These are phyloP conservation scores for Stylosanthes scabra DNA, from an alignment of 331 rosid genomes.

Conservation along the genomic window DNA sequence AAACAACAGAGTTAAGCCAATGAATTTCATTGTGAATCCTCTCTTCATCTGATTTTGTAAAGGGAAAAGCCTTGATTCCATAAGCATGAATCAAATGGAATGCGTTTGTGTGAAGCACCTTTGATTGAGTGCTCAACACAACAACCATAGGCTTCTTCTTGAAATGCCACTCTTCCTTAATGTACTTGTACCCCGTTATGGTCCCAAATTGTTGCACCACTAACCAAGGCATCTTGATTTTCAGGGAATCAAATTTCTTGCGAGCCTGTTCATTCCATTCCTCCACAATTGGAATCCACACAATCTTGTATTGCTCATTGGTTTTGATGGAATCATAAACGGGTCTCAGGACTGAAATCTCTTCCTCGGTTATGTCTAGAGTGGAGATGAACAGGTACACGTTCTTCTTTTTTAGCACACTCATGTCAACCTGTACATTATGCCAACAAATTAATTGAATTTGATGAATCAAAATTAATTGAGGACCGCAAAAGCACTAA, in stretches of 20 bases:
- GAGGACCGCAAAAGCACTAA: not conserved
- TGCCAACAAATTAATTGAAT: not conserved
- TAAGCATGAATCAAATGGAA: constrained; percentile 39
- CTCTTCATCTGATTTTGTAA: not conserved
- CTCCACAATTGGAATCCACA: constrained; percentile 54
- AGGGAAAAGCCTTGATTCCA: not conserved
- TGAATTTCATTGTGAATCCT: not conserved
- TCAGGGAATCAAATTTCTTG: constrained; percentile 30
- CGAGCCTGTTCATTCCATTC: constrained; percentile 41
- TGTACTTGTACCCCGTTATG: constrained; percentile 33
- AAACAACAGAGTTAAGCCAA: constrained; percentile 1
- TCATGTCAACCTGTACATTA: constrained; percentile 19
- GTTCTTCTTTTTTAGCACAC: constrained; percentile 39
- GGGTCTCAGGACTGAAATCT: constrained; percentile 13
- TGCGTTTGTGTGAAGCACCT: constrained; percentile 51
- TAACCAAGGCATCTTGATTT: constrained; percentile 51
- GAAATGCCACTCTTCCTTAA: constrained; percentile 55
- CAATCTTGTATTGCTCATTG: constrained; percentile 33
- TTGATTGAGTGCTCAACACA: constrained; percentile 46
- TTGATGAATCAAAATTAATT: not conserved
- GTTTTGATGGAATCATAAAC: constrained; percentile 27
- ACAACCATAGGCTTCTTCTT: constrained; percentile 52
- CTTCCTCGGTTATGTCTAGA: constrained; percentile 36
- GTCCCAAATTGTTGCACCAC: constrained; percentile 39
- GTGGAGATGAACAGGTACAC: constrained; percentile 42